phyloP scores from a whole-genome alignment of 2,329 filamentous ascomycete genomes.

The Phyllachora maydis region DNA sequence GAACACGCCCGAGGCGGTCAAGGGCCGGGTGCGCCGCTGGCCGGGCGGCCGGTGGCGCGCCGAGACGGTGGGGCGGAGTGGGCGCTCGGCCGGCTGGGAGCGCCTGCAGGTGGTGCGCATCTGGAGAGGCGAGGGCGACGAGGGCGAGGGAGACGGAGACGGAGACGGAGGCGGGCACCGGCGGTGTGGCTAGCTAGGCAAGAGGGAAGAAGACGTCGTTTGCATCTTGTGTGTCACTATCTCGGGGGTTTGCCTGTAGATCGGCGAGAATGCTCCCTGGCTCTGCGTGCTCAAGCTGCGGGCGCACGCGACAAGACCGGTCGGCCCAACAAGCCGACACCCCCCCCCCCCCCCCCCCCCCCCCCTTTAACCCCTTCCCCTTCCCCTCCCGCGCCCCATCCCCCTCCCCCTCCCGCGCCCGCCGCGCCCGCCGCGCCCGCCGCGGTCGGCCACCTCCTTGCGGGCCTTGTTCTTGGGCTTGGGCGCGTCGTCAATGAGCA shows the following conservation, averaged over 20 bases:
- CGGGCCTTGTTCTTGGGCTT: constrained; percentile 99
- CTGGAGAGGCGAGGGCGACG: no score
- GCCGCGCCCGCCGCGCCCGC: constrained; percentile 29
- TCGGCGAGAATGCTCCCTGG: no score
- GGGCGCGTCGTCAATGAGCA: constrained; percentile 87
- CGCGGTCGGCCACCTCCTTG: constrained; percentile 58
- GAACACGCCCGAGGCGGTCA: constrained; percentile 48
- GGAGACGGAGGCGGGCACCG: no score
- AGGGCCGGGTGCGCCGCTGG: constrained; percentile 9
- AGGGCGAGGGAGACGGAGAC: no score
- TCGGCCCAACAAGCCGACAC: background rate
- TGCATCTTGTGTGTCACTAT: no score
- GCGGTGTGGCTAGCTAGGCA: no score
- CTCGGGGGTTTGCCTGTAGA: no score
- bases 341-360: background rate
- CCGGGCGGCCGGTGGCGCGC: constrained; percentile 43
- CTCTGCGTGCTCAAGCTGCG: constrained; percentile 89
- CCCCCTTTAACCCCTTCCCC: constrained; percentile 3
- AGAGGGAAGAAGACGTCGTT: no score
- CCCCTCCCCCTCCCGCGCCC: constrained; percentile 27
- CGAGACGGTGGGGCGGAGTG: constrained; percentile 62
- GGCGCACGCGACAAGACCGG: constrained; percentile 55
- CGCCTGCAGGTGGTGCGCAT: constrained; percentile 77
- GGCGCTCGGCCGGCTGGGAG: constrained; percentile 84
- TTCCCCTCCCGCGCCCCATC: constrained; percentile 6